A percentile compares a stretch with the other conserved stretches of the same genome.
These are phyloP conservation scores for Castanopsis chinensis DNA, from an alignment of 306 rosid genomes.

Conservation along the genomic window DNA sequence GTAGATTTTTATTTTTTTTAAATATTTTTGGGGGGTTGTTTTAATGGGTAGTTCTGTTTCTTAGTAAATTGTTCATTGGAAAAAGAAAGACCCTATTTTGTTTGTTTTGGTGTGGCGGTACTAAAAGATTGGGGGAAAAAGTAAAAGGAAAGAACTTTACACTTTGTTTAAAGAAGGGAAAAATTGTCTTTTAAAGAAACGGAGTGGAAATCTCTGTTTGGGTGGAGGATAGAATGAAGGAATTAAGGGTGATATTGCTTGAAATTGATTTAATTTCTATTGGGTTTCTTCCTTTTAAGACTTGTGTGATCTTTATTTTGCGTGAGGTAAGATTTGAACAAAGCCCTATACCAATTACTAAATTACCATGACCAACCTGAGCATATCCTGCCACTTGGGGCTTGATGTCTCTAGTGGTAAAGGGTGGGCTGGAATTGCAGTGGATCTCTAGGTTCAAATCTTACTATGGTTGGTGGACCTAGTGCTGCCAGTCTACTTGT, in stretches of 20 bases:
- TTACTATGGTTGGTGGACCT: neutral
- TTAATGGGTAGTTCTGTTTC: conserved; percentile 2
- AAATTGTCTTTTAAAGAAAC: neutral
- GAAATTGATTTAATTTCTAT: neutral
- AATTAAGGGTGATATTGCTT: neutral
- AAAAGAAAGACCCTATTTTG: neutral
- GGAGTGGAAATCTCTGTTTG: neutral
- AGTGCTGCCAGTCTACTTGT: neutral
- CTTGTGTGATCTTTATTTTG: neutral
- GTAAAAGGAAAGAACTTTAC: neutral
- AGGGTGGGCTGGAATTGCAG: neutral
- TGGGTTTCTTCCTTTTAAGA: neutral
- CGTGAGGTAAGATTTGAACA: neutral
- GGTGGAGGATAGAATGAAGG: neutral
- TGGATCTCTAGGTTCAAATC: neutral
- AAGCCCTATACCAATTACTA: neutral
- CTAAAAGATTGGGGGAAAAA: neutral
- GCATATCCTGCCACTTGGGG: neutral
- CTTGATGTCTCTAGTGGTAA: neutral
- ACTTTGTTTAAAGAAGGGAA: neutral
- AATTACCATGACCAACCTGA: neutral
- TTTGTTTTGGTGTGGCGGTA: neutral
- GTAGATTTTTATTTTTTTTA: too few species aligned
- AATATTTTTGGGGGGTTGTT: neutral
- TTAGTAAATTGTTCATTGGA: conserved; percentile 2